Conservation (phyloP, 139 green algal species). For the Coelastrella sp. region DNA sequence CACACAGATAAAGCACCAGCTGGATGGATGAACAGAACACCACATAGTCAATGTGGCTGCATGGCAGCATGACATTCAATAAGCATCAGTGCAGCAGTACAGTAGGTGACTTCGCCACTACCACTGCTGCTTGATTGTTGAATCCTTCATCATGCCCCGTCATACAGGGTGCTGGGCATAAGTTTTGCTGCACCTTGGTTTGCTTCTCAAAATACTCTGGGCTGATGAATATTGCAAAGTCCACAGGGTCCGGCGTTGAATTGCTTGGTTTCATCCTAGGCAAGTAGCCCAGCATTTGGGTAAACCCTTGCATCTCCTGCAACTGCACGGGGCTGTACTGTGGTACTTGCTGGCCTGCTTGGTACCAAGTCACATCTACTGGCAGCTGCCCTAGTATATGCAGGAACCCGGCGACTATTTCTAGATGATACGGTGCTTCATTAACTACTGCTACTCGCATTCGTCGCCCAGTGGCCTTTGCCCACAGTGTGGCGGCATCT, state of each 20-base stretch:
- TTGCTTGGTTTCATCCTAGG: slow-evolving; percentile 28
- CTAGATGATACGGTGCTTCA: slow-evolving; percentile 65
- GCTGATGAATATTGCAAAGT: slow-evolving; percentile 49
- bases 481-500: slow-evolving; percentile 1
- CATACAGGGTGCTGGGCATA: no score
- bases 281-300: slow-evolving; percentile 43
- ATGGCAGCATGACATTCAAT: no score
- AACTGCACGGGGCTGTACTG: slow-evolving; percentile 10
- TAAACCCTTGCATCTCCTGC: slow-evolving; percentile 39
- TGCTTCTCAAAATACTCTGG: slow-evolving; percentile 49
- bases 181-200: slow-evolving; percentile 11
- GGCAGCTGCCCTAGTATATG: slow-evolving; percentile 67
- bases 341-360: slow-evolving; percentile 25
- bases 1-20: no score
- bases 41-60: no score
- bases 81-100: no score
- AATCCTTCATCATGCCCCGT: no score
- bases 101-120: no score
- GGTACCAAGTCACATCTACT: slow-evolving; percentile 59
- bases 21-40: no score
- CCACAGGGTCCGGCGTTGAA: neutral
- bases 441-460: slow-evolving; percentile 67
- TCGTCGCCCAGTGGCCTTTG: slow-evolving; percentile 31
- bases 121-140: no score
- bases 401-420: slow-evolving; percentile 67